These are phyloP conservation scores for Syzygium syzygioides DNA, from an alignment of 441 rosid genomes.

Conservation along the genomic window DNA sequence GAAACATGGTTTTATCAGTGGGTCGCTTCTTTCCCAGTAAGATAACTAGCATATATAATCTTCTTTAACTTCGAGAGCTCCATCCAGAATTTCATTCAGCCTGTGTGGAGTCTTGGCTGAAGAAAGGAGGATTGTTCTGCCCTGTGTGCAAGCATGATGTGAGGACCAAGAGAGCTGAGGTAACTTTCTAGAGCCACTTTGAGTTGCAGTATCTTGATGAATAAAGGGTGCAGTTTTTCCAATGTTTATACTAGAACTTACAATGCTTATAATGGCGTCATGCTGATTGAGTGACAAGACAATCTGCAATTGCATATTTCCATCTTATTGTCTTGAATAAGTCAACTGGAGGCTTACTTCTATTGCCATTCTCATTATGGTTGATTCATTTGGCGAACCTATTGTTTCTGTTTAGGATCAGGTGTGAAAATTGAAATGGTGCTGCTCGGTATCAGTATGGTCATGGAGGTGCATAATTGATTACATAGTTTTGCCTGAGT, in stretches of 20 bases:
- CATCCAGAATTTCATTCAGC: conserved; percentile 63
- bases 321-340: neutral
- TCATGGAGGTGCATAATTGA: neutral
- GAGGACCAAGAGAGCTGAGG: conserved; percentile 38
- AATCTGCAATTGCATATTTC: neutral
- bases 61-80: neutral
- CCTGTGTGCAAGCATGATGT: conserved; percentile 79
- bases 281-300: neutral
- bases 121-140: conserved; percentile 70
- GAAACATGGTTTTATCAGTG: neutral
- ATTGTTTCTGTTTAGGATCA: neutral
- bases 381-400: neutral
- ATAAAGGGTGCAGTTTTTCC: neutral
- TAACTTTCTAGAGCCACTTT: conserved; percentile 9
- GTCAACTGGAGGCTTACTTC: neutral
- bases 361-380: neutral
- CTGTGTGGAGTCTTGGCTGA: conserved; percentile 74
- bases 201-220: neutral
- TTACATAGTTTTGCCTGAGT: neutral
- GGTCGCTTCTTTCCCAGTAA: neutral
- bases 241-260: neutral
- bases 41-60: neutral
- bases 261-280: neutral
- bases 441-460: neutral
- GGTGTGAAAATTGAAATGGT: neutral